A percentile compares a stretch with the other conserved stretches of the same genome.
These are phyloP conservation scores for Alectoria sarmentosa DNA, from an alignment of 495 filamentous ascomycete genomes.

Conservation along the genomic window DNA sequence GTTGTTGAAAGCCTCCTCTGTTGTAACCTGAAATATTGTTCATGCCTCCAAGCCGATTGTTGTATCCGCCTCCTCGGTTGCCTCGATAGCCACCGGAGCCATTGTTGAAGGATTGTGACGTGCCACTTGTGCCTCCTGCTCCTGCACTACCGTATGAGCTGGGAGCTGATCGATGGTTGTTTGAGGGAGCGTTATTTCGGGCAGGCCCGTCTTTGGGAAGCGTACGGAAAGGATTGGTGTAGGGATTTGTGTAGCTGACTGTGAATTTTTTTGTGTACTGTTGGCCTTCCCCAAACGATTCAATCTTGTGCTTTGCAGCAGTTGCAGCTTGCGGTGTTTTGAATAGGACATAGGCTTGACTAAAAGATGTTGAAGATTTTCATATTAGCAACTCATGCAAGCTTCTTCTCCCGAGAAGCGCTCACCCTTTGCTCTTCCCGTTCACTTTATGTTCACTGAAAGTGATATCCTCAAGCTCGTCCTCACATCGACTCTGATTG, in stretches of 20 bases:
- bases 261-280: slow-evolving; percentile 58
- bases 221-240: slow-evolving; percentile 81
- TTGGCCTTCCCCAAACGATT: slow-evolving; percentile 49
- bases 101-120: slow-evolving; percentile 33
- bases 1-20: slow-evolving; percentile 42
- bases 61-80: slow-evolving; percentile 46
- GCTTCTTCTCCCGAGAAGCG: slow-evolving; percentile 8
- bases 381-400: slow-evolving; percentile 12
- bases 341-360: slow-evolving; percentile 88
- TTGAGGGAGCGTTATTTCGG: slow-evolving; percentile 57
- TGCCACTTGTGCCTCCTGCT: slow-evolving; percentile 21
- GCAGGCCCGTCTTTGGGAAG: slow-evolving; percentile 84
- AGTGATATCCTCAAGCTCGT: slow-evolving; percentile 84
- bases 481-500: slow-evolving; percentile 64
- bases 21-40: slow-evolving; percentile 47
- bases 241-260: slow-evolving; percentile 68
- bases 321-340: slow-evolving; percentile 77
- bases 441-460: slow-evolving; percentile 99
- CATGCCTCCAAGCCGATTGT: slow-evolving; percentile 38
- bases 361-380: slow-evolving; percentile 30
- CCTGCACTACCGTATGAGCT: slow-evolving; percentile 30
- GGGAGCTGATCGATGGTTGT: slow-evolving; percentile 25
- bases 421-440: slow-evolving; percentile 95
- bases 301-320: slow-evolving; percentile 76
- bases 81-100: slow-evolving; percentile 40